Evolutionary conservation across 768 basidiomycete species (phyloP).

Genomic region (Leccinum uliginosum): DNA sequence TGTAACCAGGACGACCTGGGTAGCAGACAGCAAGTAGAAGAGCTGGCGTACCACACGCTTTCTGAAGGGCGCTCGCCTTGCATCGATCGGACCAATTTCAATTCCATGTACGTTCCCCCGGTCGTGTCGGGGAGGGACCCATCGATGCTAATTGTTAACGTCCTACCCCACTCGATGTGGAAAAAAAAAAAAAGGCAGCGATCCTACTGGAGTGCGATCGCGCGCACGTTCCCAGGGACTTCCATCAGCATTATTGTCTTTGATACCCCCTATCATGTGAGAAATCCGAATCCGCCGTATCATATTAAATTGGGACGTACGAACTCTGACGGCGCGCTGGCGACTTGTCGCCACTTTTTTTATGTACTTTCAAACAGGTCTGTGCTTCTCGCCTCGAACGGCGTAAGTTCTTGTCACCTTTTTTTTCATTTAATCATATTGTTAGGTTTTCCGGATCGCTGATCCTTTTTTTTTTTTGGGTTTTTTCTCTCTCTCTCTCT

Average conservation of each 20-base stretch:
- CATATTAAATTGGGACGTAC: background rate
- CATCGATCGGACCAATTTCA: conserved; percentile 76
- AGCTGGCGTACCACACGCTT: conserved; percentile 48
- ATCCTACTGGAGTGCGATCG: conserved; percentile 71
- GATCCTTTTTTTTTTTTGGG: background rate
- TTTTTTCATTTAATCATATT: background rate
- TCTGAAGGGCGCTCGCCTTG: conserved; percentile 64
- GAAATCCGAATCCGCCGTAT: conserved; percentile 15
- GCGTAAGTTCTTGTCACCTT: conserved; percentile 42
- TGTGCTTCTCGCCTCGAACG: conserved; percentile 57
- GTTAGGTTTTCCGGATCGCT: background rate
- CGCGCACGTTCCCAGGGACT: conserved; percentile 58
- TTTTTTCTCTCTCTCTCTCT: background rate
- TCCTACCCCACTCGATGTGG: background rate
- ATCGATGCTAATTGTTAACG: background rate
- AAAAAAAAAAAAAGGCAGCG: conserved; percentile 47
- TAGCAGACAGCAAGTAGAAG: conserved; percentile 60
- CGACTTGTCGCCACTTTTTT: conserved; percentile 8
- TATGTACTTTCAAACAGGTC: conserved; percentile 35
- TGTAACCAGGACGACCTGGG: conserved; percentile 85
- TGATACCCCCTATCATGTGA: conserved; percentile 71
- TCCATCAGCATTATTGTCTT: conserved; percentile 72
- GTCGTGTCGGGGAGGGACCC: background rate
- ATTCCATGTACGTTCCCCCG: conserved; percentile 47
- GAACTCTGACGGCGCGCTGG: conserved; percentile 8